Evolutionary conservation across 83 land plant species (phyloP).

Genomic region (Picea abies): DNA sequence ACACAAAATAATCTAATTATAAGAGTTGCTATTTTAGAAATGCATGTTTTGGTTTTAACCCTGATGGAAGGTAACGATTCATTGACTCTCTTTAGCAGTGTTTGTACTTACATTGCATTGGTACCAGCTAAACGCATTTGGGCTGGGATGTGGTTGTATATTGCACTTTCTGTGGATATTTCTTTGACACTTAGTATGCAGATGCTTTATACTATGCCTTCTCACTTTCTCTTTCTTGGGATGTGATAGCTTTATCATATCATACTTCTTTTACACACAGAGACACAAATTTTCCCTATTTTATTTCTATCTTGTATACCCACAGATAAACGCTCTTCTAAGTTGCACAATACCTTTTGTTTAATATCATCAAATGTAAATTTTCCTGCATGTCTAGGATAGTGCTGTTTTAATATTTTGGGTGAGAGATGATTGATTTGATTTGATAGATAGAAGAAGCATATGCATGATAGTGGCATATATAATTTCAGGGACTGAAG

Average conservation of each 20-base stretch:
- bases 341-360: not conserved
- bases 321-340: not conserved
- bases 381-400: conserved; percentile 5
- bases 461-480: not conserved
- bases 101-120: not conserved
- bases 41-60: no score
- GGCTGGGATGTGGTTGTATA: not conserved
- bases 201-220: not conserved
- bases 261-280: not conserved
- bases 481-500: not conserved
- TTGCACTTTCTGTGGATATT: not conserved
- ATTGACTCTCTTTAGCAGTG: not conserved
- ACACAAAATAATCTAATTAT: no score
- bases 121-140: not conserved
- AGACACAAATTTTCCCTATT: not conserved
- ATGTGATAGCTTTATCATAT: not conserved
- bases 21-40: no score
- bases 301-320: not conserved
- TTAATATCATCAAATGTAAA: not conserved
- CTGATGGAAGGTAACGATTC: no score
- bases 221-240: not conserved
- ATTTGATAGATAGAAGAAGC: not conserved
- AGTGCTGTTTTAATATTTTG: not conserved
- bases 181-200: not conserved
- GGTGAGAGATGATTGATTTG: not conserved